Percentiles rank a stretch among this genome's conserved stretches.
phyloP scores from a whole-genome alignment of 192 early-diverging fungal species.

The Rhizophlyctis rosea region DNA sequence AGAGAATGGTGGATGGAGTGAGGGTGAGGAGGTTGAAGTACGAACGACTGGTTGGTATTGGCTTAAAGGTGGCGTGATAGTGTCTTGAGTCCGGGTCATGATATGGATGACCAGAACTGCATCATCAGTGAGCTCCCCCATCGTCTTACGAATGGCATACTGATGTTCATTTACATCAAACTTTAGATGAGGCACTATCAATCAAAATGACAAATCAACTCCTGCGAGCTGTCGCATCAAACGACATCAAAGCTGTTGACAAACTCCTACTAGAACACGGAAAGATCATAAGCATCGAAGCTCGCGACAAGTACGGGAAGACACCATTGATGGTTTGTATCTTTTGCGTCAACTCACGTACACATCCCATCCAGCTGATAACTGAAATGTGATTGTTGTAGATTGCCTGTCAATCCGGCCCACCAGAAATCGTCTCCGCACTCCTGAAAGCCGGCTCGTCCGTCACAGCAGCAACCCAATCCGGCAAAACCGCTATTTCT shows the following conservation, averaged over 20 bases:
- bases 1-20: constrained; percentile 34
- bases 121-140: background rate
- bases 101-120: no score
- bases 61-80: background rate
- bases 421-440: constrained; percentile 24
- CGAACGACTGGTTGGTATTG: constrained; percentile 32
- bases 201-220: constrained; percentile 31
- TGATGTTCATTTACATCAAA: background rate
- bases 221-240: constrained; percentile 36
- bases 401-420: constrained; percentile 42
- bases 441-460: constrained; percentile 37
- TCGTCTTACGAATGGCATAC: background rate
- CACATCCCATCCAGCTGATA: background rate
- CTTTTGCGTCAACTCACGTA: background rate
- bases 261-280: constrained; percentile 29
- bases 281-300: constrained; percentile 39
- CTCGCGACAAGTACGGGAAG: constrained; percentile 44
- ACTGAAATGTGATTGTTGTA: background rate
- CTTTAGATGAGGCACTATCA: constrained; percentile 38
- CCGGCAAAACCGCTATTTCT: constrained; percentile 46
- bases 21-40: constrained; percentile 28
- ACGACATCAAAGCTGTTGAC: constrained; percentile 30
- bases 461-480: constrained; percentile 29
- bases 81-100: background rate
- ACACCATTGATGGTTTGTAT: constrained; percentile 43